Percentiles rank a stretch among this genome's conserved stretches.
These are phyloP conservation scores for Medicago truncatula DNA, from an alignment of 306 rosid genomes.

Conservation along the genomic window DNA sequence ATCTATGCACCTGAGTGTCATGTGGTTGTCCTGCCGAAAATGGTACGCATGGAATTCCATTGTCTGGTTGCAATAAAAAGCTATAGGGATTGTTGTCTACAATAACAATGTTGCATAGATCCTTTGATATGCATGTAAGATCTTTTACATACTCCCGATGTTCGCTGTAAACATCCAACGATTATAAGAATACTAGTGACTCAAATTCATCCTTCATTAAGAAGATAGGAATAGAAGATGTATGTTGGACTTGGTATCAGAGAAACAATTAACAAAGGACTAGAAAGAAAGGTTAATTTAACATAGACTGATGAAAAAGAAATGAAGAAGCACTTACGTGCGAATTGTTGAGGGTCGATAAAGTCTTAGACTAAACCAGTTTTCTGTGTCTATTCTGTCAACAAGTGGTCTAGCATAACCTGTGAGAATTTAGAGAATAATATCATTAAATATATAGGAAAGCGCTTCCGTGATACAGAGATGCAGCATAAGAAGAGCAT, in stretches of 20 bases:
- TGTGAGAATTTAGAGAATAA: slow-evolving; percentile 36
- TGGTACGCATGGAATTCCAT: slow-evolving; percentile 89
- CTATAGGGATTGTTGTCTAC: slow-evolving; percentile 92
- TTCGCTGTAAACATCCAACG: slow-evolving; percentile 55
- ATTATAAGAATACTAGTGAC: slow-evolving; percentile 15
- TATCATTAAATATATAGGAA: slow-evolving; percentile 12
- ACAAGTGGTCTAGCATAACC: slow-evolving; percentile 96
- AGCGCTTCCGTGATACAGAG: slow-evolving; percentile 6
- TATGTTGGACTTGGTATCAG: slow-evolving; percentile 6
- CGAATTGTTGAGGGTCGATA: slow-evolving; percentile 85
- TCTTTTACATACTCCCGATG: slow-evolving; percentile 86
- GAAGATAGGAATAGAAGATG: not conserved
- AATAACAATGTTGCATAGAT: slow-evolving; percentile 70
- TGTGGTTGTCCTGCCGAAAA: slow-evolving; percentile 75
- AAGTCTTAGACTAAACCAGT: slow-evolving; percentile 66
- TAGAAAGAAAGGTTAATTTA: not conserved
- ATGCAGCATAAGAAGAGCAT: slow-evolving; percentile 20
- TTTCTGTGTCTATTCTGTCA: slow-evolving; percentile 76
- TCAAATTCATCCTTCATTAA: not conserved
- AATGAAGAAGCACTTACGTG: slow-evolving; percentile 61
- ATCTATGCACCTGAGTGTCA: slow-evolving; percentile 77
- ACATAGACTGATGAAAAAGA: slow-evolving; percentile 7
- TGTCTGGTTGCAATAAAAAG: slow-evolving; percentile 85
- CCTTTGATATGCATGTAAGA: slow-evolving; percentile 66
- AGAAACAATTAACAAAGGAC: slow-evolving; percentile 12